phyloP scores from a whole-genome alignment of 768 basidiomycete genomes.

The Pulveroboletus sp. region DNA sequence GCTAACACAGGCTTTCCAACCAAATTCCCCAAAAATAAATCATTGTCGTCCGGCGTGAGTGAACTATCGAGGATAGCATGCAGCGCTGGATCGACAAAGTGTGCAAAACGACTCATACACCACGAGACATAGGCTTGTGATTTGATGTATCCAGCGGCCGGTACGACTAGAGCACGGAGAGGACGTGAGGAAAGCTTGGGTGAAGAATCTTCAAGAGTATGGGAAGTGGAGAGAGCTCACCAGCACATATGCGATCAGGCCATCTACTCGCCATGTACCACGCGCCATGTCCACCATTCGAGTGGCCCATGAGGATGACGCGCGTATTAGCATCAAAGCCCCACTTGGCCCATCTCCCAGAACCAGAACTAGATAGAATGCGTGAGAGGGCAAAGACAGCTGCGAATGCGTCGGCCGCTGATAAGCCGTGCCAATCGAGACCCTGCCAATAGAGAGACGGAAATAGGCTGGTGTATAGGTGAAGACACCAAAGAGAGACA shows the following conservation, averaged over 20 bases:
- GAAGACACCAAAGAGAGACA: not conserved
- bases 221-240: slow-evolving; percentile 30
- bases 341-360: slow-evolving; percentile 39
- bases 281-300: slow-evolving; percentile 88
- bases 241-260: slow-evolving; percentile 69
- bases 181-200: not conserved
- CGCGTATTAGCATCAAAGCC: slow-evolving; percentile 34
- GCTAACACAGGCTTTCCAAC: slow-evolving; percentile 65
- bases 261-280: slow-evolving; percentile 76
- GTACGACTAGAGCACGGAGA: slow-evolving; percentile 45
- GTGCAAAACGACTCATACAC: slow-evolving; percentile 64
- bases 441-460: slow-evolving; percentile 44
- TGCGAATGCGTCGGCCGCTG: slow-evolving; percentile 63
- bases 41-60: slow-evolving; percentile 82
- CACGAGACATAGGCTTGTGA: slow-evolving; percentile 83
- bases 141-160: slow-evolving; percentile 81
- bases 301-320: slow-evolving; percentile 80
- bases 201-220: no score
- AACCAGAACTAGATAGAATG: slow-evolving; percentile 36
- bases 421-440: slow-evolving; percentile 90
- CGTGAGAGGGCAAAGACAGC: slow-evolving; percentile 51
- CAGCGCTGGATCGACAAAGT: slow-evolving; percentile 73
- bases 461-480: not conserved
- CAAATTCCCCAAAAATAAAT: slow-evolving; percentile 77
- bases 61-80: slow-evolving; percentile 70